Evolutionary conservation across 2,329 filamentous ascomycete genomes (phyloP).

Genomic region (Metarhizium humberi): DNA sequence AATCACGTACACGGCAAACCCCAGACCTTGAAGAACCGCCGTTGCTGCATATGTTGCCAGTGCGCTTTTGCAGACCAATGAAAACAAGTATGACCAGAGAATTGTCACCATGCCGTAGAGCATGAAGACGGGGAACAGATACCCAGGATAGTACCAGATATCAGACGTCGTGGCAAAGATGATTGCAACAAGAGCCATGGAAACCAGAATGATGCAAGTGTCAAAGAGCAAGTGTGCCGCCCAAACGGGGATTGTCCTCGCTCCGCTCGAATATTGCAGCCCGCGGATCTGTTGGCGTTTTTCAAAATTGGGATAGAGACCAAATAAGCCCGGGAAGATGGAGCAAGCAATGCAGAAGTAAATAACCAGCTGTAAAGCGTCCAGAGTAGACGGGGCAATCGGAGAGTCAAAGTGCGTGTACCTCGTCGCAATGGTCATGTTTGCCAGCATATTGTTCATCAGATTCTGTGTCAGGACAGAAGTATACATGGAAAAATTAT

Average conservation of each 20-base stretch:
- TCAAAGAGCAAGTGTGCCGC: slow-evolving; percentile 75
- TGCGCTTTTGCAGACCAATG: slow-evolving; percentile 69
- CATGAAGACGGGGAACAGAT: slow-evolving; percentile 71
- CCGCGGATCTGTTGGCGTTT: slow-evolving; percentile 69
- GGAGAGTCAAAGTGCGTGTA: slow-evolving; percentile 66
- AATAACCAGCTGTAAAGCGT: slow-evolving; percentile 68
- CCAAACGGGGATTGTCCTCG: slow-evolving; percentile 75
- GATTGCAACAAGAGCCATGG: slow-evolving; percentile 55
- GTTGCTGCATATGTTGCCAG: slow-evolving; percentile 77
- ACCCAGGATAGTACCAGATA: slow-evolving; percentile 70
- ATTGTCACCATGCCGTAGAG: slow-evolving; percentile 74
- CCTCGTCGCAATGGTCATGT: slow-evolving; percentile 55
- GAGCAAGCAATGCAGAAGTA: slow-evolving; percentile 75
- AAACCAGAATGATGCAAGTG: slow-evolving; percentile 59
- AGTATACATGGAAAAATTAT: slow-evolving; percentile 38
- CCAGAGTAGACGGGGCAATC: slow-evolving; percentile 53
- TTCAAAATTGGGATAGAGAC: slow-evolving; percentile 81
- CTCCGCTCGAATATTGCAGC: slow-evolving; percentile 86
- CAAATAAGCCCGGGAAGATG: slow-evolving; percentile 77
- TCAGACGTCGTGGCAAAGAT: slow-evolving; percentile 57
- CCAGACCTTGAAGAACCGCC: slow-evolving; percentile 61
- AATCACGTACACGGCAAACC: slow-evolving; percentile 14
- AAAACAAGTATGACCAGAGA: slow-evolving; percentile 71
- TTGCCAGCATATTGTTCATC: slow-evolving; percentile 50
- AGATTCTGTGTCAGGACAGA: slow-evolving; percentile 53